These are phyloP conservation scores for Penicillium parvum DNA, from an alignment of 495 filamentous ascomycete species.

Conservation along the genomic window DNA sequence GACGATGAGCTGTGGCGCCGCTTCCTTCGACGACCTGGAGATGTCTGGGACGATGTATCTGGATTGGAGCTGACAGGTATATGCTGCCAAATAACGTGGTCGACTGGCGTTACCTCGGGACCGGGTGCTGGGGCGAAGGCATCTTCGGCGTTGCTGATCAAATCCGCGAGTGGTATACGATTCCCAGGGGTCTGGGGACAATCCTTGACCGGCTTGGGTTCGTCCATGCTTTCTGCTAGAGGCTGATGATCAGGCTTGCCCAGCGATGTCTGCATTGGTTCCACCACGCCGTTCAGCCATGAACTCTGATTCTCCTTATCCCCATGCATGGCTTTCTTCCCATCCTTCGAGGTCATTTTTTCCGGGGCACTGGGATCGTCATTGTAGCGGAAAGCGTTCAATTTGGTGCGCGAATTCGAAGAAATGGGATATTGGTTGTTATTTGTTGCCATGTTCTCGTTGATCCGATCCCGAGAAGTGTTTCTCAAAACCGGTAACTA, in stretches of 20 bases:
- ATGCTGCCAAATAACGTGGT: slow-evolving; percentile 70
- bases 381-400: slow-evolving; percentile 54
- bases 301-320: slow-evolving; percentile 40
- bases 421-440: slow-evolving; percentile 37
- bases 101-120: slow-evolving; percentile 58
- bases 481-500: slow-evolving; percentile 19
- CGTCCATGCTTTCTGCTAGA: slow-evolving; percentile 18
- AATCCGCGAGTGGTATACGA: slow-evolving; percentile 69
- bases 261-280: slow-evolving; percentile 22
- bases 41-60: slow-evolving; percentile 39
- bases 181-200: slow-evolving; percentile 70
- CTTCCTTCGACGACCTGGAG: slow-evolving; percentile 56
- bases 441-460: slow-evolving; percentile 27
- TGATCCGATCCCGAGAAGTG: slow-evolving; percentile 9
- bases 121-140: slow-evolving; percentile 38
- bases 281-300: slow-evolving; percentile 40
- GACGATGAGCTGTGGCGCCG: slow-evolving; percentile 79
- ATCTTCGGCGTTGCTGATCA: slow-evolving; percentile 70
- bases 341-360: slow-evolving; percentile 24
- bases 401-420: slow-evolving; percentile 52
- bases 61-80: slow-evolving; percentile 44
- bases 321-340: slow-evolving; percentile 20
- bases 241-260: slow-evolving; percentile 21
- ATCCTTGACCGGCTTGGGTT: slow-evolving; percentile 39
- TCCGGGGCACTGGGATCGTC: slow-evolving; percentile 29